A percentile compares a stretch with the other conserved stretches of the same genome.
Conservation (phyloP, 345 rosid genomes). For the Pugionium dolabratum region DNA sequence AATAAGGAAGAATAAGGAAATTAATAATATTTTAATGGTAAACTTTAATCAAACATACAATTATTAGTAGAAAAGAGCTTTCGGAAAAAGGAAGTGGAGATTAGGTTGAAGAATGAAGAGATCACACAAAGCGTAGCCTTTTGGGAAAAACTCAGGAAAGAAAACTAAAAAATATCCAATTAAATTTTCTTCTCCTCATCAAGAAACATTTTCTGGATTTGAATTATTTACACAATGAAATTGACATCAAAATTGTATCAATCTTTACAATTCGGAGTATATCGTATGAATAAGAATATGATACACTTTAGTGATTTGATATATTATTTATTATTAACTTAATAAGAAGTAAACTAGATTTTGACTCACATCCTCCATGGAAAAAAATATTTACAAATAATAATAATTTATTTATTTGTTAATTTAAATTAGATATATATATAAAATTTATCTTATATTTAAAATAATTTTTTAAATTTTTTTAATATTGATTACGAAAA, state of each 20-base stretch:
- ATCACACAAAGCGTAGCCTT: neutral
- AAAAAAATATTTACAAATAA: too few species aligned
- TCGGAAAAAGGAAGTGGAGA: neutral
- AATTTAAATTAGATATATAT: too few species aligned
- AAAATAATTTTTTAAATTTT: too few species aligned
- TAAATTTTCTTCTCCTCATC: neutral
- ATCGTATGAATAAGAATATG: slow-evolving; percentile 1
- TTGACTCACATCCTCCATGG: too few species aligned
- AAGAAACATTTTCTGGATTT: neutral
- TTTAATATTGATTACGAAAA: too few species aligned
- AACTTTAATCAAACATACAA: neutral
- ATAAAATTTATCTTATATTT: too few species aligned
- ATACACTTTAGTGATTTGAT: neutral
- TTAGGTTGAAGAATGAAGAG: neutral
- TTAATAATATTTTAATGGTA: too few species aligned
- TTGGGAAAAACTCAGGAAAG: neutral
- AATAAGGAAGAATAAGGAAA: neutral
- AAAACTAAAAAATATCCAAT: neutral
- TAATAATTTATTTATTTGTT: too few species aligned
- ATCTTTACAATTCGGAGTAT: neutral
- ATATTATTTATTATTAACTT: neutral
- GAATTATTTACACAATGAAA: neutral
- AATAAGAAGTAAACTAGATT: slow-evolving; percentile 2
- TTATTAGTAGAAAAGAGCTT: neutral
- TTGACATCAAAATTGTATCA: neutral